Percentiles rank a stretch among this genome's conserved stretches.
phyloP scores from a whole-genome alignment of 148 eudicot genomes.

The Fagopyrum esculentum region DNA sequence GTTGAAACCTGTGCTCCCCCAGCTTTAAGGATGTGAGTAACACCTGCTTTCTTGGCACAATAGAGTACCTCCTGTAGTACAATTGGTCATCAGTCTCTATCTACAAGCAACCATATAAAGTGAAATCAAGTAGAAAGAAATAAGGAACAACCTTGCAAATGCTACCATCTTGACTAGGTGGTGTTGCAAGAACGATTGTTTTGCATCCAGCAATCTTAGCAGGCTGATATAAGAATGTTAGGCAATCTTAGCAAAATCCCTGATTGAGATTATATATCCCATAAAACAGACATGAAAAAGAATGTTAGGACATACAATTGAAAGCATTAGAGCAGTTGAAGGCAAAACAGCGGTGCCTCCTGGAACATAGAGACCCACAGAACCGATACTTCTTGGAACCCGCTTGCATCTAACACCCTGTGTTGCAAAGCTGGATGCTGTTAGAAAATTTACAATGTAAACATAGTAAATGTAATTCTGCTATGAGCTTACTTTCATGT shows the following conservation, averaged over 20 bases:
- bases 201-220: conserved; percentile 97
- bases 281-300: background rate
- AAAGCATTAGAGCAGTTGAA: conserved; percentile 95
- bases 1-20: conserved; percentile 95
- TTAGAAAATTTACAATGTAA: conserved; percentile 3
- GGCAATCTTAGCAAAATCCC: conserved; percentile 14
- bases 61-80: conserved; percentile 78
- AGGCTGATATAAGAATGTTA: conserved; percentile 46
- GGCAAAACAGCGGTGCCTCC: conserved; percentile 99
- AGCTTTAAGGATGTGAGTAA: conserved; percentile 97
- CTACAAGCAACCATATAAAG: background rate
- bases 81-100: background rate
- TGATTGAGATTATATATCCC: background rate
- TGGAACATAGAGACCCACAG: conserved; percentile 98
- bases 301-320: conserved; percentile 59
- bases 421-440: conserved; percentile 19
- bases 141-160: conserved; percentile 67
- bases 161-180: conserved; percentile 84
- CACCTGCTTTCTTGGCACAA: conserved; percentile 98
- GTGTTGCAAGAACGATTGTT: conserved; percentile 93
- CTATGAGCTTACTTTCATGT: conserved; percentile 65
- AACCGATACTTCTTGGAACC: conserved; percentile 76
- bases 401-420: conserved; percentile 99
- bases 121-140: background rate
- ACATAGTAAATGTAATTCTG: conserved; percentile 2